Base-by-base conservation (phyloP, 768 basidiomycete genomes). In the Auricularia cornea region DNA sequence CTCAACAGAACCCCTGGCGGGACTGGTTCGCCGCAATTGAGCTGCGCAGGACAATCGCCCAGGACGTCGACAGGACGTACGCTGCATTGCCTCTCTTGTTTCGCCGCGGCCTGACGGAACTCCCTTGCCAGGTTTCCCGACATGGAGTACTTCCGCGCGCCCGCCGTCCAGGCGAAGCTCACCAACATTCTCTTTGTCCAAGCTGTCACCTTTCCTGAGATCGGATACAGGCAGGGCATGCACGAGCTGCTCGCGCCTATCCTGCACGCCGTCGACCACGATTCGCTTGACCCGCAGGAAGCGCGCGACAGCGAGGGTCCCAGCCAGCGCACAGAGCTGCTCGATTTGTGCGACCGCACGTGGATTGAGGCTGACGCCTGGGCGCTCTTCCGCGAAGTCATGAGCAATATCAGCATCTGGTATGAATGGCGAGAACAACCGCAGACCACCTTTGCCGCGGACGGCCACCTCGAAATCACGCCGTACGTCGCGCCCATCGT, bases 211-310 rank as follows among this genome's bases (percentile, higher is more conserved):
- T 85, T 95, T 71, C 85, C 91, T 1, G 80, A 87, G 44, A 84
- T 96, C 26, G 94, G 94, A 26, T 99, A 99, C 72, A 84, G 97
- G 32, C 97, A 99, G 80, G 96, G 97, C 61, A 98, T 99, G 97
- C 97, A 99, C 70, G 97, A 99, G 71, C 77, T 98, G 10, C 82
- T 98, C 26, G 97, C 95, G 3, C 89, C 92, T 0, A 73, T 98
- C 31, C 91, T 92, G 68, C 85, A 90, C 69, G 88, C 88, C 2
- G 79, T 90, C 62, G 89, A 96, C 72, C 87, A 82, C 68, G 97
- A 99, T 75, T 88, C 94, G 1, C 72, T 93, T 16, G 65, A 62
- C 11, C n/a, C 61, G 1, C 28, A 60, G 0, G 2, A 52, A 3
- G 20, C 51, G 51, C 26, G 48, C 1, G 18, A 40, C 23, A 51